These are phyloP conservation scores for Fusarium xylarioides DNA, from an alignment of 2,329 filamentous ascomycete species.

Conservation along the genomic window DNA sequence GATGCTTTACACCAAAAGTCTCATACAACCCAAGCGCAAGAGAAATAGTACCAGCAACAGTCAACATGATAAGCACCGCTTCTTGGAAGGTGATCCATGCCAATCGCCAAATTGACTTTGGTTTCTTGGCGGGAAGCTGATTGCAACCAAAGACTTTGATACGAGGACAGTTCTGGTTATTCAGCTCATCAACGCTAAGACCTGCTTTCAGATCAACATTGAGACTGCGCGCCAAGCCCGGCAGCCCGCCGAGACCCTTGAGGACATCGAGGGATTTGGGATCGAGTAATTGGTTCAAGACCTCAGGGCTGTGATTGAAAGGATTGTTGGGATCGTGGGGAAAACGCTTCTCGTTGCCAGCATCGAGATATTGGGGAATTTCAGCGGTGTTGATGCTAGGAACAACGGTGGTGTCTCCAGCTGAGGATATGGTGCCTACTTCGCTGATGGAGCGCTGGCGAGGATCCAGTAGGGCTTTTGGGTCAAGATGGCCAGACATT, in stretches of 20 bases:
- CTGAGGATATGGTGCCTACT: constrained; percentile 13
- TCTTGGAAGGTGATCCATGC: constrained; percentile 23
- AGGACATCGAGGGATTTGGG: constrained; percentile 17
- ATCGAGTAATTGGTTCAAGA: constrained; percentile 5
- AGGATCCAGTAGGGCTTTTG: constrained; percentile 23
- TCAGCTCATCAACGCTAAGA: constrained; percentile 15
- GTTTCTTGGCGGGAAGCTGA: constrained; percentile 11
- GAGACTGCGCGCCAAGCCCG: constrained; percentile 6
- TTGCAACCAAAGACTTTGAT: constrained; percentile 10
- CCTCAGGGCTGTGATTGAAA: neutral
- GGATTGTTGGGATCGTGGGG: neutral
- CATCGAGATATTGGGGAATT: constrained; percentile 3
- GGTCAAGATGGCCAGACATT: constrained; percentile 31
- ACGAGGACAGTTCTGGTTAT: neutral
- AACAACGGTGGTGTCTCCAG: constrained; percentile 14
- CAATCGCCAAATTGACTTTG: constrained; percentile 17
- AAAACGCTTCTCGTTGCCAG: neutral
- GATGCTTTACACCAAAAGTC: neutral
- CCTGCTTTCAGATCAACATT: constrained; percentile 11
- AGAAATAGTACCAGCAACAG: constrained; percentile 15
- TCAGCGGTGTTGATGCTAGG: constrained; percentile 14
- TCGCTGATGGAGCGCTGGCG: constrained; percentile 29
- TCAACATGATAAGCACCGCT: constrained; percentile 12
- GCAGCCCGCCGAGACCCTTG: neutral
- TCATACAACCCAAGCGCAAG: constrained; percentile 13